A percentile compares a stretch with the other conserved stretches of the same genome.
Conservation (phyloP, 225 moss, liverwort and hornwort species). For the Climacium dendroides region DNA sequence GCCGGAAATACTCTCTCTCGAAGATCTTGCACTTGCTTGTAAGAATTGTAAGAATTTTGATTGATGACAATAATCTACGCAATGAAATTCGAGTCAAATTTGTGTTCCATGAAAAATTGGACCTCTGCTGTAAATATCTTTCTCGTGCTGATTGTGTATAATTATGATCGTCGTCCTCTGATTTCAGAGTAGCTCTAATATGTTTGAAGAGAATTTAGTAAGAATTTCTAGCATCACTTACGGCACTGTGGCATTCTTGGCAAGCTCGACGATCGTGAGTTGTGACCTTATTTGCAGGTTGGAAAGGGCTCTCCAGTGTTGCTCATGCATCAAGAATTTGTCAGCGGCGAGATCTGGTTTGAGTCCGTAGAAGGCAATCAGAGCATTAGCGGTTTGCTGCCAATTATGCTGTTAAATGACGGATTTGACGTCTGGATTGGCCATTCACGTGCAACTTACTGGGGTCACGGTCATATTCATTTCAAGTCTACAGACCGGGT, state of each 20-base stretch:
- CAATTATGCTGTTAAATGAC: conserved; percentile 36
- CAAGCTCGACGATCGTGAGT: not conserved
- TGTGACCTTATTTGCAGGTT: not conserved
- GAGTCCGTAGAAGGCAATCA: not conserved
- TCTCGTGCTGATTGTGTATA: not conserved
- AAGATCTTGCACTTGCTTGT: not conserved
- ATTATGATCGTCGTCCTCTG: not conserved
- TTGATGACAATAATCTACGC: not conserved
- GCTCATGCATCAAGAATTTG: conserved; percentile 52
- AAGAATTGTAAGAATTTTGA: not conserved
- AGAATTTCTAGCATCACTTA: not conserved
- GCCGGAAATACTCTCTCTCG: not conserved
- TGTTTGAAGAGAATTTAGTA: not conserved
- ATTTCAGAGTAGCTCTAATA: not conserved
- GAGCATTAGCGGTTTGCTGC: conserved; percentile 13
- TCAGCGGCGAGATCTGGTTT: conserved; percentile 48
- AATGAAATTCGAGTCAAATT: not conserved
- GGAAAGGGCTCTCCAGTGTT: conserved; percentile 27
- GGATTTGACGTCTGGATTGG: conserved; percentile 68
- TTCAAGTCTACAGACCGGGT: conserved; percentile 4
- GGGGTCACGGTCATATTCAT: conserved; percentile 31
- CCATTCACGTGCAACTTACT: conserved; percentile 55
- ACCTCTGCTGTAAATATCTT: not conserved
- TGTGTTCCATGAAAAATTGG: not conserved
- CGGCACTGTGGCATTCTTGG: not conserved